phyloP scores from a whole-genome alignment of 73 alveolate genomes.

The Tetrahymena thermophila region DNA sequence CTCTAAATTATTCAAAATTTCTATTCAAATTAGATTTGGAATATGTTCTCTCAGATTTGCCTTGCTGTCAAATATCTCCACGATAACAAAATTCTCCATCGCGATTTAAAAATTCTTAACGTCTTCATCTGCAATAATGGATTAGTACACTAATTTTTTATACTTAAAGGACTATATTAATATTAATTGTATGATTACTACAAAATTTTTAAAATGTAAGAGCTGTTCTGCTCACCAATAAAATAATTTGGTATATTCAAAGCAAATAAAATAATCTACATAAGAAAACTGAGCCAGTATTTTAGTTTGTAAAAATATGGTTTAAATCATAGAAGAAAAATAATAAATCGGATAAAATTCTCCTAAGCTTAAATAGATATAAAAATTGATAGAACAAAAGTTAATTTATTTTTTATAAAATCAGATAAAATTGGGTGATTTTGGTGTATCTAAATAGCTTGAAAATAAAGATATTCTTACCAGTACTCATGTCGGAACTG shows the following conservation, averaged over 20 bases:
- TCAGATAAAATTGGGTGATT: conserved; percentile 42
- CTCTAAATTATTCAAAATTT: not conserved
- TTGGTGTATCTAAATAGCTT: conserved; percentile 34
- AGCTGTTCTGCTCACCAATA: too few species aligned
- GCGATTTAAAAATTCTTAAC: conserved; percentile 86
- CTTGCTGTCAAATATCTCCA: conserved; percentile 89
- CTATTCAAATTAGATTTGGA: not conserved
- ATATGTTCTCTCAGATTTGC: conserved; percentile 57
- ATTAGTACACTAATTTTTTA: not conserved
- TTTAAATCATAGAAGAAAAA: not conserved
- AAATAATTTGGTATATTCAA: too few species aligned
- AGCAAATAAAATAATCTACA: not conserved
- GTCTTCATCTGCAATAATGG: conserved; percentile 75
- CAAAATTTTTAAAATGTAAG: too few species aligned
- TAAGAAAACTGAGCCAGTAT: not conserved
- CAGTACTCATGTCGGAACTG: conserved; percentile 44
- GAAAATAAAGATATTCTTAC: conserved; percentile 1
- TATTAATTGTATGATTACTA: not conserved
- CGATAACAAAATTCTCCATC: conserved; percentile 73
- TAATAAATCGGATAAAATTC: too few species aligned
- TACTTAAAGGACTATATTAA: not conserved
- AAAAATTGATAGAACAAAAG: not conserved
- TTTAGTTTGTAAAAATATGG: not conserved
- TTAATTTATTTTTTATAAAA: not conserved
- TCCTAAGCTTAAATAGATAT: not conserved